Percentiles rank a stretch among this genome's conserved stretches.
Evolutionary conservation across 2,329 filamentous ascomycete species (phyloP).

Genomic region (Hypoxylon sp.): DNA sequence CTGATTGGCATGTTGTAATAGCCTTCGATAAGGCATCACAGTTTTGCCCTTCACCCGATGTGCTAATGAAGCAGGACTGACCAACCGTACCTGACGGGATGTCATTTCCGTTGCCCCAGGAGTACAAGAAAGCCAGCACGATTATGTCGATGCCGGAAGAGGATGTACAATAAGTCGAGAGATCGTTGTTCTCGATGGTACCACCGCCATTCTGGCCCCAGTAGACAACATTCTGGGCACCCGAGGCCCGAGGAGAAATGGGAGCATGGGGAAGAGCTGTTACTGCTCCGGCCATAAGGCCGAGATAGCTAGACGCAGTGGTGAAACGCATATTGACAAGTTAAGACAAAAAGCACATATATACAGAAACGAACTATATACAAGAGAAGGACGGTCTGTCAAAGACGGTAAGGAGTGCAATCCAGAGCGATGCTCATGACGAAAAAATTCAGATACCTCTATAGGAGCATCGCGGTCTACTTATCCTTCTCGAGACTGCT

Average conservation of each 20-base stretch:
- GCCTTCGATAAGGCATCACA: slow-evolving; percentile 59
- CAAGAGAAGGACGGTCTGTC: slow-evolving; percentile 44
- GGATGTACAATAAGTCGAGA: slow-evolving; percentile 57
- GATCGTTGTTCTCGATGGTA: slow-evolving; percentile 57
- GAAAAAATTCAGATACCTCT: slow-evolving; percentile 22
- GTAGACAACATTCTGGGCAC: slow-evolving; percentile 55
- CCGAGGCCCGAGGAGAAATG: slow-evolving; percentile 33
- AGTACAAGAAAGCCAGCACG: slow-evolving; percentile 61
- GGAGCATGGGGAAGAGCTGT: slow-evolving; percentile 43
- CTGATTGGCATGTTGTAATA: slow-evolving; percentile 59
- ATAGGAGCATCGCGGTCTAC: slow-evolving; percentile 33
- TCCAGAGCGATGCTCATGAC: slow-evolving; percentile 36
- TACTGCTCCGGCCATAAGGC: slow-evolving; percentile 44
- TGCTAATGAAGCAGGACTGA: slow-evolving; percentile 57
- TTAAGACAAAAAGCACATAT: slow-evolving; percentile 34
- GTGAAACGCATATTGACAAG: slow-evolving; percentile 46
- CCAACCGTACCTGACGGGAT: slow-evolving; percentile 60
- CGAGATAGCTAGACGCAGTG: slow-evolving; percentile 38
- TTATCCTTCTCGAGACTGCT: slow-evolving; percentile 36
- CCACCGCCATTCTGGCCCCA: slow-evolving; percentile 54
- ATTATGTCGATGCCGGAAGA: slow-evolving; percentile 60
- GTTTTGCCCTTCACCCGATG: slow-evolving; percentile 54
- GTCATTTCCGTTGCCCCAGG: slow-evolving; percentile 56
- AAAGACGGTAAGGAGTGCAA: slow-evolving; percentile 37
- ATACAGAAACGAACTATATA: slow-evolving; percentile 45